A percentile compares a stretch with the other conserved stretches of the same genome.
These are phyloP conservation scores for Fusarium lateritium DNA, from an alignment of 2,329 filamentous ascomycete species.

Conservation along the genomic window DNA sequence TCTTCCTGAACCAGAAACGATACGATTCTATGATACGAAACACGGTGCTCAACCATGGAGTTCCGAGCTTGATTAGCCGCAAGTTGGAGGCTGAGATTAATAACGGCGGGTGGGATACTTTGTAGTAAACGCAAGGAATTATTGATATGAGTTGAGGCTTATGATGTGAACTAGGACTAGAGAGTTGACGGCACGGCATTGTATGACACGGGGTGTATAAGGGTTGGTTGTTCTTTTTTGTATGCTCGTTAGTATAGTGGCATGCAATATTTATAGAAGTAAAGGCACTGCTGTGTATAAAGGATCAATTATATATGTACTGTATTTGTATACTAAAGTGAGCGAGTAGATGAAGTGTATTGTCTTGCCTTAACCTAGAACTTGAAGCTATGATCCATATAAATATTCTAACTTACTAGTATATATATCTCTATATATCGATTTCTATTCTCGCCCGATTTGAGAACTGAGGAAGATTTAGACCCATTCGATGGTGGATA, in stretches of 20 bases:
- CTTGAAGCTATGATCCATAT: too few species aligned
- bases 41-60: slow-evolving; percentile 87
- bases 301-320: not conserved
- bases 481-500: too few species aligned
- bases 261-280: slow-evolving; percentile 21
- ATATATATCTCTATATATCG: too few species aligned
- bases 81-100: slow-evolving; percentile 97
- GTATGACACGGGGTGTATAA: slow-evolving; percentile 15
- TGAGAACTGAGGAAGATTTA: too few species aligned
- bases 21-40: slow-evolving; percentile 91
- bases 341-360: too few species aligned
- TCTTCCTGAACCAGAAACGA: slow-evolving; percentile 93
- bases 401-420: too few species aligned
- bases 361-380: too few species aligned
- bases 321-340: too few species aligned
- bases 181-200: slow-evolving; percentile 5
- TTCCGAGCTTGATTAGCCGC: slow-evolving; percentile 90
- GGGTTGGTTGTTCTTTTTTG: slow-evolving; percentile 10
- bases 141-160: slow-evolving; percentile 2
- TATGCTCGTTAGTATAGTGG: slow-evolving; percentile 6
- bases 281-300: not conserved
- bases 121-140: slow-evolving; percentile 43
- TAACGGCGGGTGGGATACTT: slow-evolving; percentile 95
- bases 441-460: too few species aligned
- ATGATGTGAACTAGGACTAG: slow-evolving; percentile 1